Conservation (phyloP, 352 stramenopile species). For the Phytopythium chamaehyphon region DNA sequence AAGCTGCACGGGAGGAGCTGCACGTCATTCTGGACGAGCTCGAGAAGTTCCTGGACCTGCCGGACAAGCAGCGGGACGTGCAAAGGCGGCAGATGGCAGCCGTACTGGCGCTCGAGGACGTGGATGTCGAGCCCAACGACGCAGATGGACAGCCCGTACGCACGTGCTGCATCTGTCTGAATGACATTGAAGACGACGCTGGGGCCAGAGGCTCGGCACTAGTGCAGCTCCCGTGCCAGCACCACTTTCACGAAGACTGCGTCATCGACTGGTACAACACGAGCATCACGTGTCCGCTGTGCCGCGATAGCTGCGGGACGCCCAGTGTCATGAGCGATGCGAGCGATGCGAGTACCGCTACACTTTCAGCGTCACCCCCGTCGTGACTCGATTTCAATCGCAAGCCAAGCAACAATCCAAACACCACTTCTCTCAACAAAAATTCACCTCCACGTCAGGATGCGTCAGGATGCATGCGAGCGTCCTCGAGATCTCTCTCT, state of each 20-base stretch:
- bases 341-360: background rate
- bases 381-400: too few relatives aligned
- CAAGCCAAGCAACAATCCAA: too few relatives aligned
- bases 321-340: background rate
- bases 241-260: constrained; percentile 71
- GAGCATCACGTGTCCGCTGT: constrained; percentile 54
- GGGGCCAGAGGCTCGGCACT: constrained; percentile 8
- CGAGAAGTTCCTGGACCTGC: constrained; percentile 44
- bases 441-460: too few relatives aligned
- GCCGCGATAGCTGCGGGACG: constrained; percentile 19
- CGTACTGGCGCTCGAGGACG: constrained; percentile 46
- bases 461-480: too few relatives aligned
- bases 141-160: constrained; percentile 9
- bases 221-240: constrained; percentile 41
- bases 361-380: too few relatives aligned
- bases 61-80: constrained; percentile 36
- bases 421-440: too few relatives aligned
- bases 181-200: constrained; percentile 18
- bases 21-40: constrained; percentile 30
- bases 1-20: constrained; percentile 14
- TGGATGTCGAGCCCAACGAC: constrained; percentile 11
- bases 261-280: constrained; percentile 67
- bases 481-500: too few relatives aligned
- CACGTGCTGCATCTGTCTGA: constrained; percentile 49
- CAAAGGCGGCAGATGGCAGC: constrained; percentile 33